Percentiles rank a stretch among this genome's conserved stretches.
phyloP scores from a whole-genome alignment of 2,329 filamentous ascomycete genomes.

The Cladophialophora chaetospira region DNA sequence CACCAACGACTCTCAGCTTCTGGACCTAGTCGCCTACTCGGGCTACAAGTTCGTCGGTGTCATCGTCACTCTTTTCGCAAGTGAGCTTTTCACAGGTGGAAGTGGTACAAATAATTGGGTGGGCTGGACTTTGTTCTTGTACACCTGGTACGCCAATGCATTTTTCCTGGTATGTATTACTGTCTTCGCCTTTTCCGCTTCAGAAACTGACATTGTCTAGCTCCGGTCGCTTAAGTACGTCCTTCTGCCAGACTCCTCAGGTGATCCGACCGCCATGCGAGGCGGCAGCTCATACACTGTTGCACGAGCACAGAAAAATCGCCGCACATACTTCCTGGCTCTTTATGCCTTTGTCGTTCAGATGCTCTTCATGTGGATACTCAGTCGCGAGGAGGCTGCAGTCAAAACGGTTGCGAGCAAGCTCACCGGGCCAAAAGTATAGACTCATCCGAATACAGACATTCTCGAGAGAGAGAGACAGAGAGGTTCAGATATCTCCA shows the following conservation, averaged over 20 bases:
- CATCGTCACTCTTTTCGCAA: conserved; percentile 80
- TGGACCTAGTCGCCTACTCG: conserved; percentile 92
- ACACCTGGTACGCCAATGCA: conserved; percentile 91
- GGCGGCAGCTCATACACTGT: conserved; percentile 64
- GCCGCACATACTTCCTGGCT: conserved; percentile 88
- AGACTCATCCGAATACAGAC: background rate
- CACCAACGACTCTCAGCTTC: conserved; percentile 87
- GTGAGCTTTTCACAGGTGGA: conserved; percentile 75
- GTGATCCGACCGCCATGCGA: conserved; percentile 61
- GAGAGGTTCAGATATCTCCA: no score
- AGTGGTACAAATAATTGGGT: conserved; percentile 84
- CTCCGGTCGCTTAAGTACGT: conserved; percentile 96
- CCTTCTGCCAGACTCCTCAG: conserved; percentile 78
- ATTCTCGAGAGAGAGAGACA: no score
- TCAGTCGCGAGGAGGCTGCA: conserved; percentile 57
- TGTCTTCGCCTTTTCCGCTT: background rate
- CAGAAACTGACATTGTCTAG: conserved; percentile 47
- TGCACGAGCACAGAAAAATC: conserved; percentile 80
- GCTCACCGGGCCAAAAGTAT: conserved; percentile 25
- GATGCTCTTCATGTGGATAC: conserved; percentile 89
- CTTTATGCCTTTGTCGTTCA: conserved; percentile 94
- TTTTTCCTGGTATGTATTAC: conserved; percentile 76
- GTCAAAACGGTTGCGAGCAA: conserved; percentile 33
- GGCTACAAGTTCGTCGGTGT: conserved; percentile 99
- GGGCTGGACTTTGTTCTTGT: conserved; percentile 84